Evolutionary conservation across 805 yeast genomes (phyloP), one percentile per base, ranked within the genome.

Genomic region (Lipomyces sp.): DNA sequence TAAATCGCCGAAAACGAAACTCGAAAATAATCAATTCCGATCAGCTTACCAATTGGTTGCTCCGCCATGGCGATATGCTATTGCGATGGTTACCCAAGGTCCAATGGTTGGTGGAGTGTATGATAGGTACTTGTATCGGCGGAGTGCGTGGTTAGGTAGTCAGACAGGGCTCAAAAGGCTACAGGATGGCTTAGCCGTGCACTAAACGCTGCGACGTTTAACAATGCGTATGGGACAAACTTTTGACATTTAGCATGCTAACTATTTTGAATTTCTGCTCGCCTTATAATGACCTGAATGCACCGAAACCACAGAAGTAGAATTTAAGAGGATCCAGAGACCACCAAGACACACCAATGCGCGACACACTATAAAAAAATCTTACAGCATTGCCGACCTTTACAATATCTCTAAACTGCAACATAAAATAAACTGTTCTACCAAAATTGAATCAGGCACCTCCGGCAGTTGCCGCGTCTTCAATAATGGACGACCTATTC

Each of bases 1-100:
- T 24, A 24, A 24, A 24, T 24, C 24, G 1, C 24, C 61, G n/a
- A 34, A 11, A 3, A 53, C 61, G 35, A 58, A 11, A 24, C 24
- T 24, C 24, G 7, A 29, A 7, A 10, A 18, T 8, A 18, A 13
- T 30, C 30, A 55, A 54, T 18, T 24, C n/a, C 30, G 8, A 18
- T 10, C 4, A 48, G 69, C 76, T 57, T 70, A 75, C 77, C 77
- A 72, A 75, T 75, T 64, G 77, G 76, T 59, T 75, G 77, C 62
- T 75, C 77, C 57, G 75, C 72, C 76, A 74, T 74, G 54, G 54
- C 54, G 54, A 51, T 51, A 51, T 10, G 33, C 30, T 51, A 51
- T 51, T n/a, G 4, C 15, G 54, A 32, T 51, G 29, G 54, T 29
- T 51, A 51, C 34, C 54, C 10, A 24, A 10, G 33, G 24, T 42